phyloP scores from a whole-genome alignment of 2,329 filamentous ascomycete genomes.

The Laburnicola sp. region DNA sequence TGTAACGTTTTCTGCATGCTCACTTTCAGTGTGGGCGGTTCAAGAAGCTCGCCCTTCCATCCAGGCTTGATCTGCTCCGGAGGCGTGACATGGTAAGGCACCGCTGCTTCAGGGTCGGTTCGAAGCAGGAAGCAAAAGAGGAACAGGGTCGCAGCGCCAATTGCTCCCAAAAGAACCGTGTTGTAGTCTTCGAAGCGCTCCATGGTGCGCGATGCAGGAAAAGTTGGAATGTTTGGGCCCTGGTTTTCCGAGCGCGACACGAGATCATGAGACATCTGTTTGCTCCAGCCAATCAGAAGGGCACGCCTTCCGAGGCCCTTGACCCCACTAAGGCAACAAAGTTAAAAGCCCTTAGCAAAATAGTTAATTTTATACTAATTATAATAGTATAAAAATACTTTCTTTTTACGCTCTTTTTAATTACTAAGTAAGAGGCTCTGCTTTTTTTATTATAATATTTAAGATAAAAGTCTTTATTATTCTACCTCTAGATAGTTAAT shows the following conservation, averaged over 20 bases:
- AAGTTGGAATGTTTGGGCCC: constrained; percentile 4
- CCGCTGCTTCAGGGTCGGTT: constrained; percentile 47
- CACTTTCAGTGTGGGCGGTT: constrained; percentile 64
- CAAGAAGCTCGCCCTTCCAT: constrained; percentile 61
- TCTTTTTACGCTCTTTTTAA: too few species aligned
- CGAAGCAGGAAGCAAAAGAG: constrained; percentile 32
- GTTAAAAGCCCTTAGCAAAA: too few species aligned
- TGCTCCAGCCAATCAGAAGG: constrained; percentile 5
- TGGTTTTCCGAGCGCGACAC: constrained; percentile 6
- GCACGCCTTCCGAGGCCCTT: too few species aligned
- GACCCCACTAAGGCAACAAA: too few species aligned
- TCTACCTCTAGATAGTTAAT: too few species aligned
- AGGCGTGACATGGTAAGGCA: constrained; percentile 63
- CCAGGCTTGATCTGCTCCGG: constrained; percentile 62
- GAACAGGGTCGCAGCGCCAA: constrained; percentile 27
- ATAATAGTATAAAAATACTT: too few species aligned
- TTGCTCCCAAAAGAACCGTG: constrained; percentile 22
- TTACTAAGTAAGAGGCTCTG: too few species aligned
- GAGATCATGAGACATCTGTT: constrained; percentile 3
- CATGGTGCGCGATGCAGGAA: constrained; percentile 24
- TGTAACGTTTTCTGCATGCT: background rate
- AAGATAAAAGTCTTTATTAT: too few species aligned
- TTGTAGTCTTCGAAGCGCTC: constrained; percentile 33
- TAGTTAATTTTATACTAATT: too few species aligned
- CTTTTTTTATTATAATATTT: too few species aligned